Evolutionary conservation across 495 filamentous ascomycete genomes (phyloP).

Genomic region (Penicillium lagena): DNA sequence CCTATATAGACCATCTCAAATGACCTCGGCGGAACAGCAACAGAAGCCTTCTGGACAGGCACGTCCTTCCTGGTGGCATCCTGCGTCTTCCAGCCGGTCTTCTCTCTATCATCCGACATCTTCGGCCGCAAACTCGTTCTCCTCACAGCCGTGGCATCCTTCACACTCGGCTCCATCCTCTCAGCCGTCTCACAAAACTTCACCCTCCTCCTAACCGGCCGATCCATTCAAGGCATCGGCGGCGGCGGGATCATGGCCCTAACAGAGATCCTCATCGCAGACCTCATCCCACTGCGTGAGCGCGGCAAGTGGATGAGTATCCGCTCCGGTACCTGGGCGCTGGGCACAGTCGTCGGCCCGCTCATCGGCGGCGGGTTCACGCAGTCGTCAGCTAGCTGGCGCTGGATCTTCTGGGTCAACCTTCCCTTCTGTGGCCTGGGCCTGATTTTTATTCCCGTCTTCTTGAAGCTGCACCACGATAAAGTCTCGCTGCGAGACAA

Average conservation of each 20-base stretch:
- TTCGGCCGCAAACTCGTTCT: conserved; percentile 34
- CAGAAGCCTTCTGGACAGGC: conserved; percentile 47
- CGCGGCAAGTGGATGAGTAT: conserved; percentile 21
- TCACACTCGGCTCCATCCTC: conserved; percentile 35
- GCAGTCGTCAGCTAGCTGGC: conserved; percentile 30
- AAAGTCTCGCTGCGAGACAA: conserved; percentile 12
- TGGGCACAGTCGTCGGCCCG: conserved; percentile 26
- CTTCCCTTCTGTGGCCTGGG: conserved; percentile 42
- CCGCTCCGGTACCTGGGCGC: conserved; percentile 6
- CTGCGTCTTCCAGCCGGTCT: conserved; percentile 14
- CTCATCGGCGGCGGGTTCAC: conserved; percentile 24
- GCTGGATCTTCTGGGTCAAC: conserved; percentile 65
- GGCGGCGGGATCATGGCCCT: conserved; percentile 24
- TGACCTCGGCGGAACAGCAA: conserved; percentile 36
- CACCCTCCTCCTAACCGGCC: conserved; percentile 17
- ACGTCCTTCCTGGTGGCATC: conserved; percentile 40
- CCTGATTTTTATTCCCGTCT: conserved; percentile 43
- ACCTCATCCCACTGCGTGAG: conserved; percentile 28
- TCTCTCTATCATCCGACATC: conserved; percentile 30
- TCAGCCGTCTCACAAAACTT: conserved; percentile 24
- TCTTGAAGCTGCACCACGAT: conserved; percentile 30
- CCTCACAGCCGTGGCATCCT: conserved; percentile 27
- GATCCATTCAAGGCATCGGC: conserved; percentile 23
- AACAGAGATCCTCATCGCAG: conserved; percentile 23
- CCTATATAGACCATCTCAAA: conserved; percentile 10